phyloP scores from a whole-genome alignment of 805 yeast species.

The Alloascoidea hylecoeti region DNA sequence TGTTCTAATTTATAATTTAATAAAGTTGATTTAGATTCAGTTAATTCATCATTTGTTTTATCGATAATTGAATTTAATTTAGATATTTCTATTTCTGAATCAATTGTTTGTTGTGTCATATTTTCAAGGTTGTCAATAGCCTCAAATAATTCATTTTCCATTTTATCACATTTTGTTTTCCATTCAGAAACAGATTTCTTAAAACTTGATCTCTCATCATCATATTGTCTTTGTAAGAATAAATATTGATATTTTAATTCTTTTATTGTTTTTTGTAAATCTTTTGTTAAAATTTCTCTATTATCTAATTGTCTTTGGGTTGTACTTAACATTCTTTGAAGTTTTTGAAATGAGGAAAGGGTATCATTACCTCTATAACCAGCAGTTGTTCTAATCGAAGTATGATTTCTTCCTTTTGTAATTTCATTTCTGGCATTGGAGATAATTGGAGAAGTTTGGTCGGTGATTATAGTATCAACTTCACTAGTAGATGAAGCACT shows the following conservation, averaged over 20 bases:
- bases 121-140: conserved; percentile 19
- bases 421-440: too few species aligned
- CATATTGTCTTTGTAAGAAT: background rate
- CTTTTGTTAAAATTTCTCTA: background rate
- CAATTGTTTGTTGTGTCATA: conserved; percentile 20
- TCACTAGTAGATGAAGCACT: background rate
- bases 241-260: background rate
- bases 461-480: background rate
- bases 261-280: background rate
- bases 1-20: background rate
- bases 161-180: conserved; percentile 14
- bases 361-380: background rate
- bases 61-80: conserved; percentile 13
- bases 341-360: background rate
- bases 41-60: conserved; percentile 11
- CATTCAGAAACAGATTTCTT: conserved; percentile 10
- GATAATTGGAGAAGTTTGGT: background rate
- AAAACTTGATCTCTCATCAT: background rate
- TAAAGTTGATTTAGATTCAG: conserved; percentile 4
- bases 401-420: too few species aligned
- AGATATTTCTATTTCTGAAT: conserved; percentile 16
- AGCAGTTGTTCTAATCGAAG: background rate
- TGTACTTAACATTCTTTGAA: background rate
- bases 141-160: conserved; percentile 16
- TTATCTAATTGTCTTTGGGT: background rate